Evolutionary conservation across 2,329 filamentous ascomycete genomes (phyloP).

Genomic region (Epichloe scottii): DNA sequence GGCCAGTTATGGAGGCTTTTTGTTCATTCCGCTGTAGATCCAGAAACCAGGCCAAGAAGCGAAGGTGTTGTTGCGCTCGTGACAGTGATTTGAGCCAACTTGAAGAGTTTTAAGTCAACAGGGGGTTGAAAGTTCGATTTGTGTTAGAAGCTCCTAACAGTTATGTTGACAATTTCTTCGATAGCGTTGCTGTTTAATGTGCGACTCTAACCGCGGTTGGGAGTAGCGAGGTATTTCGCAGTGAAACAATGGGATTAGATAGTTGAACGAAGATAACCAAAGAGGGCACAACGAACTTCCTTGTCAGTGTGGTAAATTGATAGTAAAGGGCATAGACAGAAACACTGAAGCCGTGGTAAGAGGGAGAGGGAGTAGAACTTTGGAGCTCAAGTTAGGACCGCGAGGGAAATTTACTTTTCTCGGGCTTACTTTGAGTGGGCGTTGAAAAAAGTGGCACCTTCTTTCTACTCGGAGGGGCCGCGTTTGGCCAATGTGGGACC

Average conservation of each 20-base stretch:
- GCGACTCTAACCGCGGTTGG: not conserved
- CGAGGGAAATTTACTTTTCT: constrained; percentile 1
- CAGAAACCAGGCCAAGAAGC: constrained; percentile 81
- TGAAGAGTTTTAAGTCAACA: constrained; percentile 47
- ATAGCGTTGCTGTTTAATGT: not conserved
- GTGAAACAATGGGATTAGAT: not conserved
- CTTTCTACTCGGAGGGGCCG: not conserved
- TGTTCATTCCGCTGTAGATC: constrained; percentile 94
- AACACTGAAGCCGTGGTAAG: not conserved
- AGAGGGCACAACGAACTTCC: not conserved
- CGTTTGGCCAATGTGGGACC: not conserved
- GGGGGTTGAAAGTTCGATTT: not conserved
- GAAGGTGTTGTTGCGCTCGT: constrained; percentile 63
- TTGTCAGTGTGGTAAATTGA: not conserved
- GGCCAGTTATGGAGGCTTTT: constrained; percentile 86
- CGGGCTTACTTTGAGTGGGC: not conserved
- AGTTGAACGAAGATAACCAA: not conserved
- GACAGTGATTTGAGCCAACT: constrained; percentile 81
- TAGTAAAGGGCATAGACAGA: not conserved
- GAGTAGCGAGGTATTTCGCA: not conserved
- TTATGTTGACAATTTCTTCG: not conserved
- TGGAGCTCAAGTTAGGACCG: not conserved
- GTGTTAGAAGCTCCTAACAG: not conserved
- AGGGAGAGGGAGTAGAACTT: constrained; percentile 8
- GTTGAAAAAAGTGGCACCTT: not conserved